Evolutionary conservation across 306 rosid genomes (phyloP), one percentile per base, ranked within the genome.

Genomic region (Trifolium dubium): DNA sequence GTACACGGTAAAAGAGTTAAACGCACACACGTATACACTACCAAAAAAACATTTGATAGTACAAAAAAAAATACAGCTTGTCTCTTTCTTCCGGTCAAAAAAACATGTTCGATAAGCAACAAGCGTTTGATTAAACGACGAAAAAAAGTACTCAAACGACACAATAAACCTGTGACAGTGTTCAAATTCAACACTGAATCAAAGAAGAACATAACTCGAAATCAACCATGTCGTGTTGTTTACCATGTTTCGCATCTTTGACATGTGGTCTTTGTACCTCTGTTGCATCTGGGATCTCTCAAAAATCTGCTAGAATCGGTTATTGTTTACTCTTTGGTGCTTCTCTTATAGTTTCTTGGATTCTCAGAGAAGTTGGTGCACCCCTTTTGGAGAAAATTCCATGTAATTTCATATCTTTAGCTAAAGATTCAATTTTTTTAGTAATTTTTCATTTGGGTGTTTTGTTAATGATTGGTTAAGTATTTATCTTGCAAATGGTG

Each of bases 241-340:
- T 70, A 2, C 65, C 96, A 15, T 94, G 71, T 81, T 87, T 89
- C 70, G 71, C 85, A 5, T 60, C 88, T 64, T 63, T 77, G 6
- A 80, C 98, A 0, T 92, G 99, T 74, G 98, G 99, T 47, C 92
- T 94, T 61, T 92, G 97, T 86, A 41, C 88, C 55, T 92, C 96
- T 13, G 80, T 90, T 1, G 96, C 88, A 51, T 86, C 99, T 30
- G 94, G 98, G n/a, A 86, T 94, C 76, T 80, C 98, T 7, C 89
- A 84, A 46, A 84, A 72, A 78, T 94, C 99, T 0, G 98, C 99
- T 3, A 81, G 99, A 46, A 81, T 94, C 73, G 99, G 90, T 59
- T 94, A 94, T 76, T 94, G 99, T 77, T 88, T 87, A 44, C 87
- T 94, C 70, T 94, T 94, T 67, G 99, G 99, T 13, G 77, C 74